Evolutionary conservation across 768 basidiomycete genomes (phyloP), one percentile per base, ranked within the genome.

Genomic region (Collybia nuda): DNA sequence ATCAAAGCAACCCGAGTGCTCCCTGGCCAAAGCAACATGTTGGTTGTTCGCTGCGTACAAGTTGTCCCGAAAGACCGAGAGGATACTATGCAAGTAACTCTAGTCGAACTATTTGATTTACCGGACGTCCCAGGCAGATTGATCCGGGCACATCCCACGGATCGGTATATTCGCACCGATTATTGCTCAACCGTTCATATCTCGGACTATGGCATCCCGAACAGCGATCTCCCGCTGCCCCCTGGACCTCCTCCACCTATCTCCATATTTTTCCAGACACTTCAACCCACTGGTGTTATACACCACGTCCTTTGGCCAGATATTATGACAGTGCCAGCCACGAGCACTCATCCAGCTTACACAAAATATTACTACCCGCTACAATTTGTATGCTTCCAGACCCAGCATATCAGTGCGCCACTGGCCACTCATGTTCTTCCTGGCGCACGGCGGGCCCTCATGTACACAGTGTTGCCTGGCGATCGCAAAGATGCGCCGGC

Each of bases 1-100:
- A 78, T 86, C 51, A 73, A 71, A 48, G 77, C 74, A n/a, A 64
- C 81, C 43, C 76, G 80, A 24, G 70, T 78, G 21, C 60, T 83
- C 29, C 81, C 82, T 2, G 63, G 67, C 12, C 82, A 85, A 59
- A 64, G 68, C 7, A 71, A 80, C 46, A 62, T 85, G 11, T 65
- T 85, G 18, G 68, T 82, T 46, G 69, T 82, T 40, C 80, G 84
- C 29, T 67, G 69, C 3, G 54, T 77, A 41, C 61, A 58, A 36
- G 57, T 28, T 43, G 21, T 26, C 21, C 15, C 46, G 21, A 46
- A 41, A 29, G 51, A 55, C 18, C 52, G 49, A 22, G 45, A 36
- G 18, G 40, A 44, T 9, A 59, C 63, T 35, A 39, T 22, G 2
- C 17, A 15, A 21, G 18, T 35, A 9, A 4, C 40, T 36, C 24